These are phyloP conservation scores for Acer campestre DNA, from an alignment of 345 rosid genomes.

Conservation along the genomic window DNA sequence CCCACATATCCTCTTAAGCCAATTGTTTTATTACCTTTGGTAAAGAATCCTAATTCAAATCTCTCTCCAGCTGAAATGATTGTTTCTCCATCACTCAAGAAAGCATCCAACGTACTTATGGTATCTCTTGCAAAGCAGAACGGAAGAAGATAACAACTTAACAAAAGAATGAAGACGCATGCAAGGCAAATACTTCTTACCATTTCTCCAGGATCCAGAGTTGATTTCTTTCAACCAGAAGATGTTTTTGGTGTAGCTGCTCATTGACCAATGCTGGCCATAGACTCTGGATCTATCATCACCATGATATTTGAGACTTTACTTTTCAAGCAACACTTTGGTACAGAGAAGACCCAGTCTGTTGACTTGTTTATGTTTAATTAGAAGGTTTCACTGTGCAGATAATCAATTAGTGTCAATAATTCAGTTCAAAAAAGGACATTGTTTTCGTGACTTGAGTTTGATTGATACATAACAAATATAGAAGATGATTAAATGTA, in stretches of 20 bases:
- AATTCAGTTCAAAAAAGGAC: too few species aligned
- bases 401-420: too few species aligned
- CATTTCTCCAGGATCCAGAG: not conserved
- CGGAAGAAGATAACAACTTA: not conserved
- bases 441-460: too few species aligned
- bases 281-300: not conserved
- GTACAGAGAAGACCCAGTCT: too few species aligned
- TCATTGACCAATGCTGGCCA: not conserved
- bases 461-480: too few species aligned
- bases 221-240: not conserved
- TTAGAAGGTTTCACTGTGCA: too few species aligned
- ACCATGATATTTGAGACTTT: too few species aligned
- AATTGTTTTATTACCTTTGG: too few species aligned
- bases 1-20: too few species aligned
- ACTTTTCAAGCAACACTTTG: too few species aligned
- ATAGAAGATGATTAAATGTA: too few species aligned
- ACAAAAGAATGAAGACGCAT: not conserved
- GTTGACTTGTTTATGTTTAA: too few species aligned
- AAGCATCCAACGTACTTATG: not conserved
- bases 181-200: not conserved
- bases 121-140: constrained; percentile 20
- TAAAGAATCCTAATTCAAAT: constrained; percentile 45
- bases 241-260: not conserved
- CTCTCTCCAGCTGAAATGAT: constrained; percentile 32
- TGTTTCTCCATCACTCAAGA: constrained; percentile 10